Base-by-base conservation (phyloP, 495 filamentous ascomycete genomes). In the Lindgomyces ingoldianus region DNA sequence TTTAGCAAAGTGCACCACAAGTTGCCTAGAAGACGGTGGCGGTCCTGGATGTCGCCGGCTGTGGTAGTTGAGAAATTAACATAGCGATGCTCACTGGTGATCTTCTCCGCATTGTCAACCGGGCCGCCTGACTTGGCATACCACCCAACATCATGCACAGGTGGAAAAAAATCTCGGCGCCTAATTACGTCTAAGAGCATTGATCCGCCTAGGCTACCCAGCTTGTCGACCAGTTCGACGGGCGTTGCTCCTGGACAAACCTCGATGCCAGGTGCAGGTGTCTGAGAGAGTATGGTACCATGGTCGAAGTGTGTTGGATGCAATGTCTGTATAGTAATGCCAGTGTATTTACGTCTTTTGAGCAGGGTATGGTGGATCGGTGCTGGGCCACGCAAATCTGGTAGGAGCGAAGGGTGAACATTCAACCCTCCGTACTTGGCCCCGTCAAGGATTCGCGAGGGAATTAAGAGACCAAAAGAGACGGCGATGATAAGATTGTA, bases 401-500 rank as follows among this genome's bases (percentile, higher is more conserved):
- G 94, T 12, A 98, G 84, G 6, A 96, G 73, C n/a, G 93, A 97
- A 1, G 94, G 94, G 72, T 98, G 94, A 3, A 98, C 82, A 76
- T 98, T 98, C 22, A 98, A 74, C 0, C 94, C 94, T 61, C 93
- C 92, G 76, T 93, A 96, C 58, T 82, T 81, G 16, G 89, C 82
- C 4, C 68, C 74, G 25, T 78, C 80, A 44, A 98, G 80, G 16
- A 96, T 82, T 2, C 89, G 81, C 4, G 85, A 83, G 0, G 94
- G 95, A 10, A 98, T 85, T 51, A 96, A 87, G 16, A 95, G 82
- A 2, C 94, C 94, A 74, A 98, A 98, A 6, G 94, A 97, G n/a
- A 97, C 95, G 22, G 92, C 91, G 33, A 98, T 82, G 60, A 98
- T 87, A 45, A 98, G 80, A 72, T 97, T 92, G 62, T 89, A 86